phyloP scores from a whole-genome alignment of 1,284 basidiomycete species.

The Gastroboletus turbinatus region DNA sequence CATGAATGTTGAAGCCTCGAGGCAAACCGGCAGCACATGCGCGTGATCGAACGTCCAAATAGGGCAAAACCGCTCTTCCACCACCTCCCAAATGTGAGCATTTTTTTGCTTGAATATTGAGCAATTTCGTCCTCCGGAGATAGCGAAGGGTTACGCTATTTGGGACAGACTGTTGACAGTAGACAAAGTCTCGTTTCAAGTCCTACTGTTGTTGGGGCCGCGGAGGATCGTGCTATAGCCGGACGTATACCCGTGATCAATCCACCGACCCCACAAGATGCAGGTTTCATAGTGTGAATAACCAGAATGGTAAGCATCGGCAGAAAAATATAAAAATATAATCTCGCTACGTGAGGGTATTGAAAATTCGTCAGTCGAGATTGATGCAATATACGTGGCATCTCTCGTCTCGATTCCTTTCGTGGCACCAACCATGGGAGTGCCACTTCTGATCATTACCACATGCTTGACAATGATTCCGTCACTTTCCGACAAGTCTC shows the following conservation, averaged over 20 bases:
- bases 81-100: background rate
- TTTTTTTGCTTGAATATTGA: no score
- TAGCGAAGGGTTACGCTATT: background rate
- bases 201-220: background rate
- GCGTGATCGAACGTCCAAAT: background rate
- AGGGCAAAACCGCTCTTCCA: background rate
- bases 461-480: background rate
- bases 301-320: background rate
- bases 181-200: background rate
- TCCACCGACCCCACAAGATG: no score
- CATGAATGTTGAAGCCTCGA: slow-evolving; percentile 22
- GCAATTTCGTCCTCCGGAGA: no score
- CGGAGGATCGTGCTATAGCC: background rate
- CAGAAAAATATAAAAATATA: background rate
- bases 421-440: background rate
- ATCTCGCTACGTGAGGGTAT: background rate
- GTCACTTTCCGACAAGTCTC: background rate
- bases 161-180: background rate
- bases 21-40: slow-evolving; percentile 17
- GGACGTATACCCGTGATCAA: no score
- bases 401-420: no score
- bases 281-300: background rate
- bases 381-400: background rate
- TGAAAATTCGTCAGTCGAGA: background rate
- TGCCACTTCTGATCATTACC: background rate